Percentiles rank a stretch among this genome's conserved stretches.
Conservation (phyloP, 305 asterid genomes). For the Fraxinus angustifolia region DNA sequence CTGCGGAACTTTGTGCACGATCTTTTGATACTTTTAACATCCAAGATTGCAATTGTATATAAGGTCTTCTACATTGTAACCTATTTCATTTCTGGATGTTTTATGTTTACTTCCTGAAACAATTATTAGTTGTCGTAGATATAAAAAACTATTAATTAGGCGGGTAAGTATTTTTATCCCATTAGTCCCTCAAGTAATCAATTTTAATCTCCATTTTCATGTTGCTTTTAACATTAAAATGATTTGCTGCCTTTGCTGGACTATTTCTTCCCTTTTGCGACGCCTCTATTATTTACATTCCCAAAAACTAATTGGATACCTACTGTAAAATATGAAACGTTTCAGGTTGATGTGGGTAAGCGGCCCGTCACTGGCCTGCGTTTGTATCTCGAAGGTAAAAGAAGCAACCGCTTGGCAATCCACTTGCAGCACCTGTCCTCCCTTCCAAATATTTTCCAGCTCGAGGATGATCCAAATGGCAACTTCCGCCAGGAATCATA, state of each 20-base stretch:
- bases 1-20: background rate
- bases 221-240: background rate
- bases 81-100: background rate
- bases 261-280: background rate
- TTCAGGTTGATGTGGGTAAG: slow-evolving; percentile 92
- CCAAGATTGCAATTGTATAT: background rate
- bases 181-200: background rate
- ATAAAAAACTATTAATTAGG: background rate
- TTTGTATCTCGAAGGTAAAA: slow-evolving; percentile 83
- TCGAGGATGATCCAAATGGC: slow-evolving; percentile 63
- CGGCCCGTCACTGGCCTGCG: slow-evolving; percentile 93
- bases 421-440: slow-evolving; percentile 93
- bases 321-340: background rate
- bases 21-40: background rate
- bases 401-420: slow-evolving; percentile 89
- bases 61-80: background rate
- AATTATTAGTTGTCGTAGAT: background rate
- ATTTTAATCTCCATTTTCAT: background rate
- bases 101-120: background rate
- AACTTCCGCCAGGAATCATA: slow-evolving; percentile 51
- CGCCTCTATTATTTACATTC: background rate
- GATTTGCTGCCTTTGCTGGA: background rate
- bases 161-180: background rate
- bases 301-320: slow-evolving; percentile 16
- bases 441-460: slow-evolving; percentile 77